Evolutionary conservation across 2,329 filamentous ascomycete species (phyloP), one percentile per base, ranked within the genome.

Genomic region (Dactylonectria estremocensis): DNA sequence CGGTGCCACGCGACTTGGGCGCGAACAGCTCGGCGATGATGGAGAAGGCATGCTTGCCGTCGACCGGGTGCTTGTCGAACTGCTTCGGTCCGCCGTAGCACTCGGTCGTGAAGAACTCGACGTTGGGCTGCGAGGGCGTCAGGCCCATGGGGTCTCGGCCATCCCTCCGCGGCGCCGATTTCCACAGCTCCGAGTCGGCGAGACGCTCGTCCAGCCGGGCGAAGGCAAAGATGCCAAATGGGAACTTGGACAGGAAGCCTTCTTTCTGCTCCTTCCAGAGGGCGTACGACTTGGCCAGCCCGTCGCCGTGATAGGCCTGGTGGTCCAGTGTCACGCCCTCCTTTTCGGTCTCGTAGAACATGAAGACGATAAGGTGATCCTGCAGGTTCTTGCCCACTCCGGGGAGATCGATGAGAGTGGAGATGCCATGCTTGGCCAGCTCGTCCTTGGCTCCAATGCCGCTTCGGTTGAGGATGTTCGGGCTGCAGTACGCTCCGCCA

Each of bases 121-220:
- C 76, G 72, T 91, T 89, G 0, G 90, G 88, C 73, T 92, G 90
- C 6, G 78, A 77, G 0, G 82, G 78, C 0, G 85, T 85, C 16
- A 91, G 79, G 18, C 87, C 88, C 89, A 92, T 91, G 0, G 90
- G 88, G 71, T 92, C 90, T 5, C 89, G 86, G 4, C 86, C 87
- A 28, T 82, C 77, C 40, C 80, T 60, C 6, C 85, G 81, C 0
- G 83, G 79, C 0, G 88, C 86, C 5, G 82, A 79, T 3, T 82
- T 82, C 90, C 90, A 92, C 7, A 89, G 72, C 3, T 84, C 80
- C 1, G 86, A 85, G 70, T 89, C 81, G 52, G 83, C 79, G 1
- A 92, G 83, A 7, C 89, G 86, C 9, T 89, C 84, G 66, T 91
- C 88, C 0, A 92, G 81, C n/a, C 90, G 85, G 6, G 89, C 86